Percentiles rank a stretch among this genome's conserved stretches.
These are phyloP conservation scores for Fulvia fulva DNA, from an alignment of 2,329 filamentous ascomycete species.

Conservation along the genomic window DNA sequence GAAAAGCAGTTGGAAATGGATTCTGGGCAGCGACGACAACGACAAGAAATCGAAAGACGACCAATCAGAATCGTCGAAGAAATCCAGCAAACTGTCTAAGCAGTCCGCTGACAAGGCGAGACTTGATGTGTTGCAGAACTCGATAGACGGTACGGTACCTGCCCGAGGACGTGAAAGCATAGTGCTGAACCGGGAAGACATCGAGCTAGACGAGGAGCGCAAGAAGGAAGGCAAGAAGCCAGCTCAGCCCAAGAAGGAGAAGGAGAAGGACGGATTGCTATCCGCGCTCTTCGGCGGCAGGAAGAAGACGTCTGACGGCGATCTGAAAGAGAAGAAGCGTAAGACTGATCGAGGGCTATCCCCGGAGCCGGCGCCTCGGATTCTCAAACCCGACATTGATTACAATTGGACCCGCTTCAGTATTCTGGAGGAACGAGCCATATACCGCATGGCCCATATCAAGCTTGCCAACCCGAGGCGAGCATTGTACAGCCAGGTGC, in stretches of 20 bases:
- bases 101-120: slow-evolving; percentile 65
- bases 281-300: slow-evolving; percentile 88
- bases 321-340: slow-evolving; percentile 68
- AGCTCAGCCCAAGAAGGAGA: slow-evolving; percentile 72
- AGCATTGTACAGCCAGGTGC: slow-evolving; percentile 86
- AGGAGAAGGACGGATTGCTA: slow-evolving; percentile 73
- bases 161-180: slow-evolving; percentile 71
- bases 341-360: slow-evolving; percentile 55
- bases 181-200: slow-evolving; percentile 71
- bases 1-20: slow-evolving; percentile 84
- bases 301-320: slow-evolving; percentile 63
- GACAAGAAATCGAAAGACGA: slow-evolving; percentile 59
- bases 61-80: slow-evolving; percentile 34
- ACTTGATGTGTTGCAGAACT: slow-evolving; percentile 80
- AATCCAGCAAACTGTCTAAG: slow-evolving; percentile 60
- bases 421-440: slow-evolving; percentile 90
- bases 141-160: slow-evolving; percentile 61
- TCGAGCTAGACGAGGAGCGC: slow-evolving; percentile 74
- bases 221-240: slow-evolving; percentile 79
- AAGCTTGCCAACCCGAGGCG: slow-evolving; percentile 96
- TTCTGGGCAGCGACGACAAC: slow-evolving; percentile 66
- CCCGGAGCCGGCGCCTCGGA: slow-evolving; percentile 70
- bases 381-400: slow-evolving; percentile 80
- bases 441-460: slow-evolving; percentile 98
- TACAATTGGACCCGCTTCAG: slow-evolving; percentile 96